Evolutionary conservation across 139 green algal species (phyloP).

Genomic region (Zygnema cylindricum): DNA sequence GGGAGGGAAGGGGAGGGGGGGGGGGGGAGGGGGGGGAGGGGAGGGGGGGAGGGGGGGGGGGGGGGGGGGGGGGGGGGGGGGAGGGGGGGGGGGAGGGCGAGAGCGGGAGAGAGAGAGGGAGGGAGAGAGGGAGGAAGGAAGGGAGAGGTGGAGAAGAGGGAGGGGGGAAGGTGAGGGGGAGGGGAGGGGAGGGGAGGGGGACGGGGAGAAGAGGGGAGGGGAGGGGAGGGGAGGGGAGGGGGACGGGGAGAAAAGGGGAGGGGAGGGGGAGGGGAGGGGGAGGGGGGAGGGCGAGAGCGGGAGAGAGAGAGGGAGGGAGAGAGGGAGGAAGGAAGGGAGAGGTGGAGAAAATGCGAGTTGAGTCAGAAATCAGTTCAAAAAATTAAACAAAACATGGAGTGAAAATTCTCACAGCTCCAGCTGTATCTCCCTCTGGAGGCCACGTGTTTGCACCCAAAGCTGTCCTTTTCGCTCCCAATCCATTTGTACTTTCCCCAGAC

Average conservation of each 20-base stretch:
- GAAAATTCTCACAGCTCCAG: neutral
- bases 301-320: too few relatives aligned
- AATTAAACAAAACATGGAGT: neutral
- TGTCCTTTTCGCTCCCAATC: too few relatives aligned
- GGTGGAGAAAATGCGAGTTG: neutral
- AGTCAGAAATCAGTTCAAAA: neutral
- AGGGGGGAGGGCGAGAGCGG: neutral
- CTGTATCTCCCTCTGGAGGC: neutral
- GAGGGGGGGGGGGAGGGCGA: too few relatives aligned
- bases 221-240: neutral
- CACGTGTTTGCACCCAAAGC: too few relatives aligned
- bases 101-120: slow-evolving; percentile 13
- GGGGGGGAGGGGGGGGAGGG: too few relatives aligned
- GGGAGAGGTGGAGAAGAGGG: too few relatives aligned
- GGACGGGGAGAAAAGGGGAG: neutral
- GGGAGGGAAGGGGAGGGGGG: too few relatives aligned
- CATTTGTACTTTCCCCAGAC: too few relatives aligned
- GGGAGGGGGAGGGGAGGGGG: neutral
- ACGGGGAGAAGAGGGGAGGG: neutral
- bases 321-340: too few relatives aligned
- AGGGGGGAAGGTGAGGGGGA: neutral
- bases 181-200: neutral
- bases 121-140: neutral
- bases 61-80: too few relatives aligned
- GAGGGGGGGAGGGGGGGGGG: too few relatives aligned